phyloP scores from a whole-genome alignment of 2,329 filamentous ascomycete species.

The Colletotrichum filicis region DNA sequence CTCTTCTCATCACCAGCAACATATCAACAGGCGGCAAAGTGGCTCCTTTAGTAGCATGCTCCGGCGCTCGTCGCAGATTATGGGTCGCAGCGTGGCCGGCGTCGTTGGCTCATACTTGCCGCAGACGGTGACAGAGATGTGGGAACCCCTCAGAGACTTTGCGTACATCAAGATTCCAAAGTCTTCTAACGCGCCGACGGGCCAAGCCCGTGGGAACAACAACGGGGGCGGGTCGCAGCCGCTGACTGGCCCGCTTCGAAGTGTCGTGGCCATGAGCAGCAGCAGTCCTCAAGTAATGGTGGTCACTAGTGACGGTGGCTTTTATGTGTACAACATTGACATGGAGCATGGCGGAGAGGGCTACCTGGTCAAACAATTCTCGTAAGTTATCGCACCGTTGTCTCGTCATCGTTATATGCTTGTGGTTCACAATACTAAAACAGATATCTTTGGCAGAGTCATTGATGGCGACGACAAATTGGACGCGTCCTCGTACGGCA shows the following conservation, averaged over 20 bases:
- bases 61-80: slow-evolving; percentile 93
- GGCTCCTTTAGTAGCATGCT: slow-evolving; percentile 91
- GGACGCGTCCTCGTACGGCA: slow-evolving; percentile 59
- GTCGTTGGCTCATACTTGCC: slow-evolving; percentile 93
- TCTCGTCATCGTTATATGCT: neutral
- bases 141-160: slow-evolving; percentile 95
- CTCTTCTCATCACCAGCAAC: slow-evolving; percentile 38
- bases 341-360: slow-evolving; percentile 95
- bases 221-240: slow-evolving; percentile 34
- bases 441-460: slow-evolving; percentile 50
- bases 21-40: slow-evolving; percentile 62
- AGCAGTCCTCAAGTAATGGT: slow-evolving; percentile 98
- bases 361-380: slow-evolving; percentile 89
- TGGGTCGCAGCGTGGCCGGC: slow-evolving; percentile 88
- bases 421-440: neutral
- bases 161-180: slow-evolving; percentile 95
- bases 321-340: slow-evolving; percentile 95
- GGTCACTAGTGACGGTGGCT: slow-evolving; percentile 93
- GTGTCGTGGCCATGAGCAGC: slow-evolving; percentile 97
- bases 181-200: slow-evolving; percentile 48
- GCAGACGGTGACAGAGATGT: slow-evolving; percentile 95
- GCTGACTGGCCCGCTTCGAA: slow-evolving; percentile 70
- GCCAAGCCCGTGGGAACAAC: slow-evolving; percentile 9
- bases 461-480: slow-evolving; percentile 66
- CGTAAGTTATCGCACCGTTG: slow-evolving; percentile 67